Evolutionary conservation across 805 yeast species (phyloP).

Genomic region (Myxozyma udenii): DNA sequence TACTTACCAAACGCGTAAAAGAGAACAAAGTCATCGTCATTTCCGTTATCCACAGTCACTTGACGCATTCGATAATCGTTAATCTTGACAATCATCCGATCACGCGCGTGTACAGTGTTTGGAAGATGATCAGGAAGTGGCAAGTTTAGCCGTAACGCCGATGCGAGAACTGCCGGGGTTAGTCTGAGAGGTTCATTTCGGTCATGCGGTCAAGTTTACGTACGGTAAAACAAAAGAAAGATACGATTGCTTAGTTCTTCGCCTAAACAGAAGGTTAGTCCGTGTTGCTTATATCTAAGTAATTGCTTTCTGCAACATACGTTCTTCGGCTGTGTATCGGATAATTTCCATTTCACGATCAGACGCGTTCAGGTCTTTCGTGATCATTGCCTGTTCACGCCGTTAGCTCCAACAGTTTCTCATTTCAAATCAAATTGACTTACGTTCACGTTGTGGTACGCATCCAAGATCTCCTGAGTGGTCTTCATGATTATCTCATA

Average conservation of each 20-base stretch:
- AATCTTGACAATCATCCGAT: conserved; percentile 62
- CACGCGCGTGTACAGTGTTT: conserved; percentile 70
- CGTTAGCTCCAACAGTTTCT: conserved; percentile 34
- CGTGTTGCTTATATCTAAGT: not conserved
- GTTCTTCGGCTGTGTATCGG: conserved; percentile 45
- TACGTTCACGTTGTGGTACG: conserved; percentile 69
- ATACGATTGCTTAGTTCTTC: conserved; percentile 66
- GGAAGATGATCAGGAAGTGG: conserved; percentile 79
- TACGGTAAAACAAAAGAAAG: conserved; percentile 64
- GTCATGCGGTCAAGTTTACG: too few relatives aligned
- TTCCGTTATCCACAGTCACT: conserved; percentile 38
- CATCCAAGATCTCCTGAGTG: conserved; percentile 66
- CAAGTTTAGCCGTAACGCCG: conserved; percentile 69
- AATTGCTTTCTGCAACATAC: conserved; percentile 29
- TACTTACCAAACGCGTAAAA: conserved; percentile 58
- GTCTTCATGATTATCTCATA: conserved; percentile 52
- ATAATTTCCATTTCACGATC: conserved; percentile 57
- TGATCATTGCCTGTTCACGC: conserved; percentile 46
- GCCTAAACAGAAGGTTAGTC: conserved; percentile 1
- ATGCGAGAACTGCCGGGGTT: conserved; percentile 53
- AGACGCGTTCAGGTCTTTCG: conserved; percentile 55
- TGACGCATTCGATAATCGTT: conserved; percentile 52
- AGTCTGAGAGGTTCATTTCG: too few relatives aligned
- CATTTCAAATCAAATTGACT: conserved; percentile 52
- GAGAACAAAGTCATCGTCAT: conserved; percentile 72